Conservation (phyloP, 75 land plant species). For the Isoetes taiwanensis region DNA sequence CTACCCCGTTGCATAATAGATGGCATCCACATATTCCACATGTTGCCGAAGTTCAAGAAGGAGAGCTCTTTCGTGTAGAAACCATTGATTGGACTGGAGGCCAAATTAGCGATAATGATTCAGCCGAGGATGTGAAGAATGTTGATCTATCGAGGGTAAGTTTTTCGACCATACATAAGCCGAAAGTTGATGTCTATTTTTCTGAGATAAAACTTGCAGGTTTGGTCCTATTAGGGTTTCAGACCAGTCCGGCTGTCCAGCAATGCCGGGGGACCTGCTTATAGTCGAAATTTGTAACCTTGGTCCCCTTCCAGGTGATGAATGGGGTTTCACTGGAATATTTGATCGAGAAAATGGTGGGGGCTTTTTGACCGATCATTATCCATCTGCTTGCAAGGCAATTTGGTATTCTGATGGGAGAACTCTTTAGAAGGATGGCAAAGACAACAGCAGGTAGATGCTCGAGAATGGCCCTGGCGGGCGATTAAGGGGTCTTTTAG, state of each 20-base stretch:
- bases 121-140: slow-evolving; percentile 54
- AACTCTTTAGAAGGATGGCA: not conserved
- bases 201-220: too few relatives aligned
- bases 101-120: slow-evolving; percentile 39
- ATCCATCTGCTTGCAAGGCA: slow-evolving; percentile 74
- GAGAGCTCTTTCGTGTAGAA: slow-evolving; percentile 72
- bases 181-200: too few relatives aligned
- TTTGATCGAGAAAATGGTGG: slow-evolving; percentile 95
- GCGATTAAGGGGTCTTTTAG: not conserved
- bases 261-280: slow-evolving; percentile 76
- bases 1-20: slow-evolving; percentile 46
- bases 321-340: slow-evolving; percentile 86
- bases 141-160: slow-evolving; percentile 50
- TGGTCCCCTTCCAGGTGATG: slow-evolving; percentile 91
- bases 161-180: too few relatives aligned
- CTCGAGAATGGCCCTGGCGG: not conserved
- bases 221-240: slow-evolving; percentile 63
- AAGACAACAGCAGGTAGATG: not conserved
- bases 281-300: slow-evolving; percentile 78
- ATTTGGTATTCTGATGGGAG: slow-evolving; percentile 97
- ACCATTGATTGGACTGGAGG: slow-evolving; percentile 78
- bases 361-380: slow-evolving; percentile 84
- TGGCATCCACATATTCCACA: slow-evolving; percentile 77
- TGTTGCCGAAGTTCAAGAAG: slow-evolving; percentile 53
- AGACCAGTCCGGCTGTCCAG: slow-evolving; percentile 39